Evolutionary conservation across 2,329 filamentous ascomycete species (phyloP).

Genomic region (Pyrenochaeta sp.): DNA sequence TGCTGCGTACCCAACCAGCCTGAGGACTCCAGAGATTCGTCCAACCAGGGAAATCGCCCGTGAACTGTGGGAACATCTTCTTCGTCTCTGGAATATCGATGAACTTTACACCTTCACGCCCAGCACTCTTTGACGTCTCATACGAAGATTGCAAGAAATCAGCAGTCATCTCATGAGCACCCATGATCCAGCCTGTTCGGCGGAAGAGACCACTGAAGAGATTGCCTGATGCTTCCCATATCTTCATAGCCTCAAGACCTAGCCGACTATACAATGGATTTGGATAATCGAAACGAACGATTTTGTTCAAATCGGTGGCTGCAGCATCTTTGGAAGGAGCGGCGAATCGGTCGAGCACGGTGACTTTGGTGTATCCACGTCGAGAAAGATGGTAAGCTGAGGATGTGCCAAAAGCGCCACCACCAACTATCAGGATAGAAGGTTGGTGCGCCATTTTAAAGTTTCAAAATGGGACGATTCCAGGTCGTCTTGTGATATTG

Average conservation of each 20-base stretch:
- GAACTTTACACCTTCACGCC: slow-evolving; percentile 2
- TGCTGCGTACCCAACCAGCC: slow-evolving; percentile 30
- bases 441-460: no score
- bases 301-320: slow-evolving; percentile 8
- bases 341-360: slow-evolving; percentile 6
- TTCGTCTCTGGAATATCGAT: slow-evolving; percentile 10
- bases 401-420: no score
- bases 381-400: no score
- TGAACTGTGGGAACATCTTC: slow-evolving; percentile 14
- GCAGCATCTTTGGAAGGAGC: slow-evolving; percentile 10
- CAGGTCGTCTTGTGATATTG: no score
- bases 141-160: slow-evolving; percentile 1
- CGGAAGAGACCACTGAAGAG: slow-evolving; percentile 7
- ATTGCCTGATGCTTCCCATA: slow-evolving; percentile 3
- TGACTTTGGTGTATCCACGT: slow-evolving; percentile 8
- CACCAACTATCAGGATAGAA: no score
- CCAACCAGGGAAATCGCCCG: slow-evolving; percentile 21
- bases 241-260: slow-evolving; percentile 9
- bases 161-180: slow-evolving; percentile 6
- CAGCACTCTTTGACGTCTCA: not conserved
- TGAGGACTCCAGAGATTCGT: slow-evolving; percentile 28
- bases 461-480: no score
- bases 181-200: slow-evolving; percentile 9
- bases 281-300: slow-evolving; percentile 6
- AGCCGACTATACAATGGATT: slow-evolving; percentile 6